These are phyloP conservation scores for Aschersonia sp. DNA, from an alignment of 2,329 filamentous ascomycete genomes.

Conservation along the genomic window DNA sequence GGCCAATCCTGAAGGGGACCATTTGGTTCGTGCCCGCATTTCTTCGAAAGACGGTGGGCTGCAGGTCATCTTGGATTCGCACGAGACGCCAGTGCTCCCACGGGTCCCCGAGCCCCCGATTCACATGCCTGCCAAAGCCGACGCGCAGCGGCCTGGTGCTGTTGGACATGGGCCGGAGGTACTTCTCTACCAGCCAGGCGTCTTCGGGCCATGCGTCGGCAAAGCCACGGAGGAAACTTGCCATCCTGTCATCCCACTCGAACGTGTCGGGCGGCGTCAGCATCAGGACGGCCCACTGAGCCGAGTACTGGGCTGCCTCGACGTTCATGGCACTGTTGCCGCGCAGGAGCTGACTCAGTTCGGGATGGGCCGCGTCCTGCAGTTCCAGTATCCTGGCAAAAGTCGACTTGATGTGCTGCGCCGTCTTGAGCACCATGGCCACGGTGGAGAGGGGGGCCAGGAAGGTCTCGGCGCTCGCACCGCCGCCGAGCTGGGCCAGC, in stretches of 20 bases:
- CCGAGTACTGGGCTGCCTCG: conserved; percentile 51
- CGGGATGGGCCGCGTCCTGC: conserved; percentile 12
- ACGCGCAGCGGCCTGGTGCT: conserved; percentile 19
- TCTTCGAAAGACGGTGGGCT: conserved; percentile 20
- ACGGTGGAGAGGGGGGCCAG: conserved; percentile 49
- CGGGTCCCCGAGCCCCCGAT: conserved; percentile 13
- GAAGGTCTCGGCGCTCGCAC: conserved; percentile 30
- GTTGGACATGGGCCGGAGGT: conserved; percentile 46
- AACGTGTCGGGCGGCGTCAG: conserved; percentile 31
- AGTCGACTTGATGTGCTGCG: conserved; percentile 65
- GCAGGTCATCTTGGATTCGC: conserved; percentile 27
- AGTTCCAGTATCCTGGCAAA: conserved; percentile 22
- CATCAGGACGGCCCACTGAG: conserved; percentile 55
- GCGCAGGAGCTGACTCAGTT: conserved; percentile 19
- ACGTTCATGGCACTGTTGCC: conserved; percentile 27
- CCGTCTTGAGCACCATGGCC: conserved; percentile 58
- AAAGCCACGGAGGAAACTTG: conserved; percentile 41
- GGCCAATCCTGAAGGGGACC: conserved; percentile 52
- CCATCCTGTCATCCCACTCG: conserved; percentile 46
- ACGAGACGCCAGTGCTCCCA: conserved; percentile 19
- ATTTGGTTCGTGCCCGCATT: conserved; percentile 8
- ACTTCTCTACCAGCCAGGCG: conserved; percentile 52
- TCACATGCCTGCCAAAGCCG: conserved; percentile 12
- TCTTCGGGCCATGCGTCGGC: conserved; percentile 41
- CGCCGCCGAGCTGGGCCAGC: conserved; percentile 35